Conservation (phyloP, 2,329 filamentous ascomycete species). For the Botryotinia calthae region DNA sequence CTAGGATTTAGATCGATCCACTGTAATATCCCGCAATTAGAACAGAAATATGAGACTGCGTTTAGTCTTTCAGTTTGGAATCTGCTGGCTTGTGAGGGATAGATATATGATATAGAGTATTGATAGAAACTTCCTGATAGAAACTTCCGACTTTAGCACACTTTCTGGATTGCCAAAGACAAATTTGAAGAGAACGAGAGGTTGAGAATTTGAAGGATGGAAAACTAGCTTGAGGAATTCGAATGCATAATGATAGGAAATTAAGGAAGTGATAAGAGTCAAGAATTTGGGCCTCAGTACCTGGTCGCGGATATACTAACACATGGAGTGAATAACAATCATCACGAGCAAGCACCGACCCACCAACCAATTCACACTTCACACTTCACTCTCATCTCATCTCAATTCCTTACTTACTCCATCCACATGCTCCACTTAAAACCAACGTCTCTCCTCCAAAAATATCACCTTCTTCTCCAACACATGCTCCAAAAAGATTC, state of each 20-base stretch:
- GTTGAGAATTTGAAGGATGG: too few relatives aligned
- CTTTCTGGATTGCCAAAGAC: neutral
- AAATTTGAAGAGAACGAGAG: neutral
- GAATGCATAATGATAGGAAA: neutral
- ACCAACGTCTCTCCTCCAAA: neutral
- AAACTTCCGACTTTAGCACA: too few relatives aligned
- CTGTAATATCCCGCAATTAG: too few relatives aligned
- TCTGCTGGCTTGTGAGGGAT: neutral
- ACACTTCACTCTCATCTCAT: neutral
- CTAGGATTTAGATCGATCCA: rapidly evolving
- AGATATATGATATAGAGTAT: too few relatives aligned
- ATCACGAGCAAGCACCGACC: neutral
- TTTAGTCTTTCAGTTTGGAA: neutral
- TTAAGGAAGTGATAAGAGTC: neutral
- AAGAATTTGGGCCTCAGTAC: neutral
- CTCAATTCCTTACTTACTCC: neutral
- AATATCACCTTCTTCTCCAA: neutral
- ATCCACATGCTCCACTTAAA: neutral
- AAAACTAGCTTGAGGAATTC: neutral
- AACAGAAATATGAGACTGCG: neutral
- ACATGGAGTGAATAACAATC: neutral
- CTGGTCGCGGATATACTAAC: neutral
- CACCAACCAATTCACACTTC: neutral
- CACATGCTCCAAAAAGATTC: neutral
- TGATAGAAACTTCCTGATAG: too few relatives aligned